Conservation (phyloP, 208 protist species). For the Leishmania guyanensis region DNA sequence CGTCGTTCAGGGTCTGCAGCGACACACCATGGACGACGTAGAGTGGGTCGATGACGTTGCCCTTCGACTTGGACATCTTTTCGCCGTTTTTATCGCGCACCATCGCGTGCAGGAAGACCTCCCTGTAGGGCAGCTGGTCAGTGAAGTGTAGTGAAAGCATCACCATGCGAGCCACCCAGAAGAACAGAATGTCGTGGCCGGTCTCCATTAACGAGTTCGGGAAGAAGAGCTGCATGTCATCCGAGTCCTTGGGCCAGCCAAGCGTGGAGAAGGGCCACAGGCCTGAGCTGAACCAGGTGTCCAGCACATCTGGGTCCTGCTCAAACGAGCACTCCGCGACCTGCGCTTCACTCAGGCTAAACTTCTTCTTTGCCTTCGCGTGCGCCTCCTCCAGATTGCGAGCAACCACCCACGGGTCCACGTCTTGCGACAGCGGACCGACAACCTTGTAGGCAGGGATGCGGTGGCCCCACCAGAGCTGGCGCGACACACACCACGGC, state of each 20-base stretch:
- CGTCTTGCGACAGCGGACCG: conserved; percentile 26
- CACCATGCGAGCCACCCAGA: conserved; percentile 99
- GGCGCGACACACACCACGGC: conserved; percentile 98
- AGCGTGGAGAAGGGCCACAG: conserved; percentile 99
- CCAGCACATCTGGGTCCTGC: conserved; percentile 99
- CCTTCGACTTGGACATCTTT: conserved; percentile 99
- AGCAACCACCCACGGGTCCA: conserved; percentile 95
- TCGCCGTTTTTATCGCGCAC: conserved; percentile 99
- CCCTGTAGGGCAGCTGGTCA: conserved; percentile 96
- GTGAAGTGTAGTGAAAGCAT: conserved; percentile 98
- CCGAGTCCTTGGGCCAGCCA: conserved; percentile 95
- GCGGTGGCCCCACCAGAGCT: conserved; percentile 99
- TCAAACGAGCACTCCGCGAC: conserved; percentile 59
- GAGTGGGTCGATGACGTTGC: conserved; percentile 99
- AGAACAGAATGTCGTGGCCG: conserved; percentile 99
- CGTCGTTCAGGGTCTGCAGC: conserved; percentile 93
- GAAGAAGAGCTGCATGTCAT: conserved; percentile 97
- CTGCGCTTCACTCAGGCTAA: conserved; percentile 74
- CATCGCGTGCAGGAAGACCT: conserved; percentile 99
- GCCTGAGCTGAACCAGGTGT: conserved; percentile 99
- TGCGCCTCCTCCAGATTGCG: conserved; percentile 94
- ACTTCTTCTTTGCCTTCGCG: conserved; percentile 84
- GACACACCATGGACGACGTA: conserved; percentile 98
- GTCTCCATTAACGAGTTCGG: conserved; percentile 98
- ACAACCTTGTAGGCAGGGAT: conserved; percentile 98